Base-by-base conservation (phyloP, 768 basidiomycete genomes). In the Ramaria sp. region DNA sequence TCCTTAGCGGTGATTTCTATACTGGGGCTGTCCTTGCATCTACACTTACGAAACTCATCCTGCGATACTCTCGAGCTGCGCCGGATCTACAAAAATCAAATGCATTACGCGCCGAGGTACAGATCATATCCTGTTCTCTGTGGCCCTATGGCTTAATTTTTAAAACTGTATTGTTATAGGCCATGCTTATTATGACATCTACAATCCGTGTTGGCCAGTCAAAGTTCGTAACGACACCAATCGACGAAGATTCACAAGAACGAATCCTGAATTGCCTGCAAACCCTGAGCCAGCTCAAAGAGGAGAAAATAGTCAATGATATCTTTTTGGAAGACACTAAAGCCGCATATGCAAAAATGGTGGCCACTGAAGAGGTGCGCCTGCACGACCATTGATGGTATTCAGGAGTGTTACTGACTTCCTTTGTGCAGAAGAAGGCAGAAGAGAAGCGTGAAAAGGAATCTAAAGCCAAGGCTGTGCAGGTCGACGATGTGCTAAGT, bases 181-280 rank as follows among this genome's bases (percentile, higher is more conserved):
- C 89, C 5, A 97, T 99, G 89, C 77, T 99, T 52, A 91, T 98
- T 66, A 97, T 99, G 96, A 85, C 93, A 1, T 96, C 93, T 8
- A 76, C 93, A 65, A 88, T 98, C 64, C 91, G 96, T 47, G 90
- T 97, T 53, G 96, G 96, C 36, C 95, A 98, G 70, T 94, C 92
- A 52, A 95, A 94, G 65, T 94, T 95, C 61, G 88, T 86, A 42
- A 82, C 88, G 0, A 85, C 83, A 1, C 87, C 89, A n/a, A 99
- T 99, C 60, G 96, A 99, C 71, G 96, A 99, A 66, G 96, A 99
- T 67, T 94, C 92, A 5, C 86, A 82, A 60, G 96, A 99, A 68
- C 83, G 96, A 24, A 91, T 99, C 69, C 79, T 96, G 76, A 89
- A 86, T 67, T 99, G 96, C 70, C 86, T 99, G 50, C 87, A 91